Conservation (phyloP, 2,329 filamentous ascomycete genomes). For the Cryphonectria radicalis region DNA sequence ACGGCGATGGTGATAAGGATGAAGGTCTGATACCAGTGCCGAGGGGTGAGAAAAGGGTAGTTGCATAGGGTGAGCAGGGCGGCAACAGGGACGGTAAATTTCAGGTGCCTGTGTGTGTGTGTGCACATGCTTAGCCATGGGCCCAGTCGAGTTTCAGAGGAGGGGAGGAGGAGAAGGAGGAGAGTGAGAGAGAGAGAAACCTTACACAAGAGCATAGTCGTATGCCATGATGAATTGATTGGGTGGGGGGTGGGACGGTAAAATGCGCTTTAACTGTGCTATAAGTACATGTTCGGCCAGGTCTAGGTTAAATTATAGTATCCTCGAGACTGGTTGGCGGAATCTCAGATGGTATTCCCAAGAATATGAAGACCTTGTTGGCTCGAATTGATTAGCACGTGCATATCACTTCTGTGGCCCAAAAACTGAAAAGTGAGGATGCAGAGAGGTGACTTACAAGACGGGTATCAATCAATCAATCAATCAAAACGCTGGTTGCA, state of each 20-base stretch:
- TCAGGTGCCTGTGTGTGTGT: constrained; percentile 56
- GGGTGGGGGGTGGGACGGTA: neutral
- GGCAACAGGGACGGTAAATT: constrained; percentile 70
- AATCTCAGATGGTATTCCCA: neutral
- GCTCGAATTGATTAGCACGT: neutral
- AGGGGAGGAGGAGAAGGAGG: neutral
- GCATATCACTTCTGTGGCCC: neutral
- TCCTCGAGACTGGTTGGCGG: neutral
- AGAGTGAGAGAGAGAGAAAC: neutral
- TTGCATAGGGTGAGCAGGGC: constrained; percentile 61
- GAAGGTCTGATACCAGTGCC: constrained; percentile 65
- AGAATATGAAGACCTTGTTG: neutral
- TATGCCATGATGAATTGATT: constrained; percentile 31
- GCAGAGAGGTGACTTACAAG: neutral
- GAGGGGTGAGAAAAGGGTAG: constrained; percentile 62
- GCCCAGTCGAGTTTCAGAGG: neutral
- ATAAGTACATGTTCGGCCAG: constrained; percentile 19
- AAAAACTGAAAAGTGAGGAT: neutral
- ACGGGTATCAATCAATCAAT: neutral
- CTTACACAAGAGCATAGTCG: constrained; percentile 35
- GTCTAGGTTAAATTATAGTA: neutral
- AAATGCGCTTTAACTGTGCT: neutral
- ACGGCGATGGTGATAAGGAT: constrained; percentile 68
- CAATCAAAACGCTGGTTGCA: neutral
- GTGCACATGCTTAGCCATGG: constrained; percentile 2